A percentile compares a stretch with the other conserved stretches of the same genome.
Conservation (phyloP, 805 yeast species). For the Candida multigemmis region DNA sequence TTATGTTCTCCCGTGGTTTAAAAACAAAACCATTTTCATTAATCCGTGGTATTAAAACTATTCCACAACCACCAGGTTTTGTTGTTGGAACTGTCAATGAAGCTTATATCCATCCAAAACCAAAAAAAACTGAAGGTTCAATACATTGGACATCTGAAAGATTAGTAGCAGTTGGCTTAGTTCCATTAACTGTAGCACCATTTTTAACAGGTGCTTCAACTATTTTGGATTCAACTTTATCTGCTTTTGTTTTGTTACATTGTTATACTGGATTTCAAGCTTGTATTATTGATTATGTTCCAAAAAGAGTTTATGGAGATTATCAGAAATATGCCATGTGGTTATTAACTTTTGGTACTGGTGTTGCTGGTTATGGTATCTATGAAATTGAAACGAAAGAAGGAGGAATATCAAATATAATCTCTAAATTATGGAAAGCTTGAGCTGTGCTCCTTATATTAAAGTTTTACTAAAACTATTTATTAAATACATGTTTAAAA, state of each 20-base stretch:
- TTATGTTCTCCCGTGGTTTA: no score
- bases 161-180: slow-evolving; percentile 46
- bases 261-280: slow-evolving; percentile 65
- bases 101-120: slow-evolving; percentile 52
- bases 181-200: slow-evolving; percentile 59
- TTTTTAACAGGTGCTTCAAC: slow-evolving; percentile 44
- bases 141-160: slow-evolving; percentile 71
- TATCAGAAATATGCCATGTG: slow-evolving; percentile 55
- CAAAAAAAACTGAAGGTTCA: slow-evolving; percentile 55
- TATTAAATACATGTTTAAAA: background rate
- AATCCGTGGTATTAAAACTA: slow-evolving; percentile 34
- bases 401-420: slow-evolving; percentile 51
- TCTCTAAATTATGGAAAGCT: slow-evolving; percentile 31
- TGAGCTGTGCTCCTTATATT: slow-evolving; percentile 8
- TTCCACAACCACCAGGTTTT: slow-evolving; percentile 65
- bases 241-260: slow-evolving; percentile 51
- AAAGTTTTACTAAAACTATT: background rate
- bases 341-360: slow-evolving; percentile 53
- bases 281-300: slow-evolving; percentile 74
- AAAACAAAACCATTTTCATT: no score
- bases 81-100: slow-evolving; percentile 69
- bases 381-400: slow-evolving; percentile 59
- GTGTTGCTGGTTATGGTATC: slow-evolving; percentile 60
- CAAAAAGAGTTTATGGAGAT: slow-evolving; percentile 60
- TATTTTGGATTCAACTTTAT: slow-evolving; percentile 48